A percentile compares a stretch with the other conserved stretches of the same genome.
Evolutionary conservation across 2,329 filamentous ascomycete genomes (phyloP).

Genomic region (Ophiostoma piceae): DNA sequence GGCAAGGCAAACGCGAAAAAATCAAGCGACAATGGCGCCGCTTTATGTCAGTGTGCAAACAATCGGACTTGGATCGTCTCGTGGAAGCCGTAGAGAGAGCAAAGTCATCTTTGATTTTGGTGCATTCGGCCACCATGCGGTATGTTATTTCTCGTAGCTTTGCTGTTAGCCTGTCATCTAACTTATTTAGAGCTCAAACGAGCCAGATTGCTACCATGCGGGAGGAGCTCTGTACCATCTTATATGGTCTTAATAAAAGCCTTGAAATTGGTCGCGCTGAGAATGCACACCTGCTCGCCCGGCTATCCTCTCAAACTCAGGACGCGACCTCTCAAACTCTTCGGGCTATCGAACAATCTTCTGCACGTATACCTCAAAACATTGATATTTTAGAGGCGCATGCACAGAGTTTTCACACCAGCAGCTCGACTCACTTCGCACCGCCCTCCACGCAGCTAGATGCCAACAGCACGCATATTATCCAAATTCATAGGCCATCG

Average conservation of each 20-base stretch:
- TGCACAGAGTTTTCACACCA: too few relatives aligned
- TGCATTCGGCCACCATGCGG: not conserved
- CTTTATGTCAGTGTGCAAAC: not conserved
- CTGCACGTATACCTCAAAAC: not conserved
- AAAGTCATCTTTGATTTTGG: not conserved
- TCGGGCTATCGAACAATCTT: not conserved
- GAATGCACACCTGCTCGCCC: not conserved
- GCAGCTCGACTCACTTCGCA: too few relatives aligned
- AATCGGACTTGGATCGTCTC: not conserved
- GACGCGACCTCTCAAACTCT: not conserved
- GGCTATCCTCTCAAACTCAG: not conserved
- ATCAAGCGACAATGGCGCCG: not conserved
- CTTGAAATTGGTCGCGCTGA: not conserved
- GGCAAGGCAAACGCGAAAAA: not conserved
- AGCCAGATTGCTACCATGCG: not conserved
- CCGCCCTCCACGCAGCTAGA: too few relatives aligned
- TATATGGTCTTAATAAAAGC: not conserved
- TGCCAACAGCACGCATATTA: too few relatives aligned
- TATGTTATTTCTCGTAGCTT: not conserved
- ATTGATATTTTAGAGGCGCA: too few relatives aligned
- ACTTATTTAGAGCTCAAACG: not conserved
- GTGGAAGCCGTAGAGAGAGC: not conserved
- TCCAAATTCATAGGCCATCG: too few relatives aligned
- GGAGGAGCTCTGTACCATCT: not conserved
- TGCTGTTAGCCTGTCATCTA: not conserved